Evolutionary conservation across 2,329 filamentous ascomycete species (phyloP).

Genomic region (Exserohilum rostratum): DNA sequence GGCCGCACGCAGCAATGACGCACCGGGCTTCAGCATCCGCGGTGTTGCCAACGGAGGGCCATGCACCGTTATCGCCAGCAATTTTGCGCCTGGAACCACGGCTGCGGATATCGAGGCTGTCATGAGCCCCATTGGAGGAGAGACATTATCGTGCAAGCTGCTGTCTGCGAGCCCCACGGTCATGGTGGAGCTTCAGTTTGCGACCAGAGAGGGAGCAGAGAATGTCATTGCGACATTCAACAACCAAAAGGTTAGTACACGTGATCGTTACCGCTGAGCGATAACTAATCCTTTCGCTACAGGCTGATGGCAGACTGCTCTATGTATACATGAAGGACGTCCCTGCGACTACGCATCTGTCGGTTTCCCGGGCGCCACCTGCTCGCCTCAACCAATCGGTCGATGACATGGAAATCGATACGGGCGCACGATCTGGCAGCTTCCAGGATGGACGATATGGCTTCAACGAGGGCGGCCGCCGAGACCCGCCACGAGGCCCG

Average conservation of each 20-base stretch:
- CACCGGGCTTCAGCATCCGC: constrained; percentile 67
- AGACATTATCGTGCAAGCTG: constrained; percentile 69
- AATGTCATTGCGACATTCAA: constrained; percentile 77
- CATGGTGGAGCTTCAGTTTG: constrained; percentile 78
- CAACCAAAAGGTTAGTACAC: constrained; percentile 71
- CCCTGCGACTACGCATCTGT: constrained; percentile 33
- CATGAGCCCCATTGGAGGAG: constrained; percentile 73
- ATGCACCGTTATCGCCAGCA: constrained; percentile 75
- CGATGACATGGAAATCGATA: constrained; percentile 54
- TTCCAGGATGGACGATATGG: constrained; percentile 54
- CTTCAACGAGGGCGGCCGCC: constrained; percentile 41
- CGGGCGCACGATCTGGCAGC: constrained; percentile 39
- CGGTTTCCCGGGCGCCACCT: constrained; percentile 37
- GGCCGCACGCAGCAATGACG: constrained; percentile 38
- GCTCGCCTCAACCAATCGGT: constrained; percentile 30
- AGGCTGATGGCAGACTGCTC: constrained; percentile 77
- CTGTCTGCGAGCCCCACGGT: constrained; percentile 72
- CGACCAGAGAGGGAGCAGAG: constrained; percentile 73
- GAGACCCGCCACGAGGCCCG: constrained; percentile 41
- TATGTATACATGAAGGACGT: constrained; percentile 72
- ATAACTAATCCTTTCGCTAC: constrained; percentile 14
- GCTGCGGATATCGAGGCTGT: constrained; percentile 83
- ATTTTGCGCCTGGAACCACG: constrained; percentile 82
- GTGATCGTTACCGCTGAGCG: background rate
- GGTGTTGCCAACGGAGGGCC: constrained; percentile 71